These are phyloP conservation scores for Jasminum sambac DNA, from an alignment of 257 asterid genomes.

Conservation along the genomic window DNA sequence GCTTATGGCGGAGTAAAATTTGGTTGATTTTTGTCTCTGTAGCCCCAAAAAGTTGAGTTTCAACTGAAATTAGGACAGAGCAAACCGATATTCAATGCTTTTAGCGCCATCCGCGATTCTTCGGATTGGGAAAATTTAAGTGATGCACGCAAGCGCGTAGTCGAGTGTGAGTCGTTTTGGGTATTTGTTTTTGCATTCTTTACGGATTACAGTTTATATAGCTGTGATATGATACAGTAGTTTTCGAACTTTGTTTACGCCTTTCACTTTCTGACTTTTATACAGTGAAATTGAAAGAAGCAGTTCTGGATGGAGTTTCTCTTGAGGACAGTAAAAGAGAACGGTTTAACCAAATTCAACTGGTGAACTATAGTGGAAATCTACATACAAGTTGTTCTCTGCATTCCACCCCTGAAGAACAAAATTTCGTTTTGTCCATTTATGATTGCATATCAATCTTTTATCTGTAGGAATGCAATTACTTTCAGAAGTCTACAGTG, in stretches of 20 bases:
- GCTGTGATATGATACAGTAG: not conserved
- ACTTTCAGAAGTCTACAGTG: not conserved
- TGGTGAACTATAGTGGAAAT: constrained; percentile 37
- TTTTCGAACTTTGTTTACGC: not conserved
- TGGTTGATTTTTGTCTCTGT: constrained; percentile 22
- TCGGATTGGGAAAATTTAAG: constrained; percentile 55
- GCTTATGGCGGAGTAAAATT: not conserved
- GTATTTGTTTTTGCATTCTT: not conserved
- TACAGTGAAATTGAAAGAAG: constrained; percentile 76
- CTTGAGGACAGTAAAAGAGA: constrained; percentile 61
- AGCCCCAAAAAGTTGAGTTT: constrained; percentile 76
- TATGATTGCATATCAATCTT: not conserved
- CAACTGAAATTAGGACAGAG: constrained; percentile 70
- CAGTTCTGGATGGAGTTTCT: constrained; percentile 65
- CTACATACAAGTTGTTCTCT: not conserved
- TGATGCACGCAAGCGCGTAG: constrained; percentile 71
- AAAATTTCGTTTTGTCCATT: not conserved
- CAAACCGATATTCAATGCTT: constrained; percentile 64
- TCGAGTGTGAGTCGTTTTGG: constrained; percentile 47
- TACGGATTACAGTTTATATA: not conserved
- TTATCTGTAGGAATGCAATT: not conserved
- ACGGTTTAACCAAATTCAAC: constrained; percentile 66
- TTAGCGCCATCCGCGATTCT: constrained; percentile 58
- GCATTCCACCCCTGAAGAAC: not conserved
- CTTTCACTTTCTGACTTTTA: constrained; percentile 1